Conservation (phyloP, 305 asterid species). For the Solanum hybrid region DNA sequence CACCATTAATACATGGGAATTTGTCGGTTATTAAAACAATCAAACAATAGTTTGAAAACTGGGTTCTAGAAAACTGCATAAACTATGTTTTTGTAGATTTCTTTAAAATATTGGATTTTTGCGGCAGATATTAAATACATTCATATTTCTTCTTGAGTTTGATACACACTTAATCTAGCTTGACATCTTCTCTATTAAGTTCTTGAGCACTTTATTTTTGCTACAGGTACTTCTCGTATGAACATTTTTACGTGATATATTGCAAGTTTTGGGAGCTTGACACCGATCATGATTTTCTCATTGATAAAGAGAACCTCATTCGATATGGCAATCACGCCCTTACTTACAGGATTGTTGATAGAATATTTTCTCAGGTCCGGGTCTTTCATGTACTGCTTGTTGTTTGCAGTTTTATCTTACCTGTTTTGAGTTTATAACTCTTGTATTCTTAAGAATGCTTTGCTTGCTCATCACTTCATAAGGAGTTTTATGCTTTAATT, state of each 20-base stretch:
- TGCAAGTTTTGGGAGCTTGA: conserved; percentile 99
- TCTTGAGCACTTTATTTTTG: conserved; percentile 8
- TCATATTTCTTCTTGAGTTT: neutral
- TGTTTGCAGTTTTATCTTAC: conserved; percentile 16
- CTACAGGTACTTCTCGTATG: conserved; percentile 93
- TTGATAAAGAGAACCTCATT: conserved; percentile 95
- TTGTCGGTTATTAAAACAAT: neutral
- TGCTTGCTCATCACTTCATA: conserved; percentile 4
- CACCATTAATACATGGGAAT: neutral
- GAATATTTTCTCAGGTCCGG: conserved; percentile 95
- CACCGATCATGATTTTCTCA: conserved; percentile 90
- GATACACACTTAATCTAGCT: neutral
- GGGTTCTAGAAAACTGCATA: neutral
- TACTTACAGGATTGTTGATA: conserved; percentile 94
- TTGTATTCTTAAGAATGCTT: conserved; percentile 1
- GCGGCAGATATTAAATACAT: neutral
- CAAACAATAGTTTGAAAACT: neutral
- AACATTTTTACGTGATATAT: conserved; percentile 96
- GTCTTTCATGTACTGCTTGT: conserved; percentile 15
- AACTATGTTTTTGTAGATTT: neutral
- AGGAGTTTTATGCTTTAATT: conserved; percentile 9
- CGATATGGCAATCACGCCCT: conserved; percentile 98
- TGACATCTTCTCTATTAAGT: neutral
- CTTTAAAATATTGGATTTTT: neutral
- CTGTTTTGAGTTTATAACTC: conserved; percentile 8